Evolutionary conservation across 352 stramenopile species (phyloP), one percentile per base, ranked within the genome.

Genomic region (Globisporangium cederbergense): DNA sequence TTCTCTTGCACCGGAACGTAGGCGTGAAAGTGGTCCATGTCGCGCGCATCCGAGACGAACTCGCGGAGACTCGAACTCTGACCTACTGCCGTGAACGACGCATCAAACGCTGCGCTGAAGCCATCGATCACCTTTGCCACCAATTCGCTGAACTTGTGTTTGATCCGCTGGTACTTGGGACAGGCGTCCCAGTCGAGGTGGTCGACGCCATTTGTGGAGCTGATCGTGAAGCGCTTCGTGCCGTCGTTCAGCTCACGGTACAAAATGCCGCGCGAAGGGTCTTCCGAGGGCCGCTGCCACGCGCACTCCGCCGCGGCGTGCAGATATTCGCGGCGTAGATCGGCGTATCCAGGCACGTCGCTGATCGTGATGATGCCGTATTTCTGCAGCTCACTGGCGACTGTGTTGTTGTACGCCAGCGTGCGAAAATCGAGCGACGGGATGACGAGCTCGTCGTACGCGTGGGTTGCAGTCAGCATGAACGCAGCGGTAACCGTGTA

Each of bases 21-120:
- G 16, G 66, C 61, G 55, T 72, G 66, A 49, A 72, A 72, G 36
- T 72, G 66, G 18, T 72, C 61, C 61, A 72, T 72, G 18, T 61
- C 51, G 1, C 53, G 46, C 7, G 60, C 61, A 3, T 49, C 25
- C 18, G 47, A 20, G 9, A 72, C 55, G 42, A 72, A 34, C 40
- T 47, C 54, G 8, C 52, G 52, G 11, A 72, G 61, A 11, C 50
- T 60, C 16, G 45, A 30, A 6, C 38, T 36, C 18, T 32, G 30
- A 13, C 10, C 10, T 1, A 13, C 8, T 2, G 43, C 9, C 14
- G 58, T 18, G 22, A 57, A 32, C 11, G 61, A 47, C 20, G 30
- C 52, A 18, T 72, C 66, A 32, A 72, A 52, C 18, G 60, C 66
- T 2, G 38, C 54, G 32, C 60, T 53, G 38, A 72, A 58, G 0